Conservation (phyloP, 345 rosid species). For the Populus alba region DNA sequence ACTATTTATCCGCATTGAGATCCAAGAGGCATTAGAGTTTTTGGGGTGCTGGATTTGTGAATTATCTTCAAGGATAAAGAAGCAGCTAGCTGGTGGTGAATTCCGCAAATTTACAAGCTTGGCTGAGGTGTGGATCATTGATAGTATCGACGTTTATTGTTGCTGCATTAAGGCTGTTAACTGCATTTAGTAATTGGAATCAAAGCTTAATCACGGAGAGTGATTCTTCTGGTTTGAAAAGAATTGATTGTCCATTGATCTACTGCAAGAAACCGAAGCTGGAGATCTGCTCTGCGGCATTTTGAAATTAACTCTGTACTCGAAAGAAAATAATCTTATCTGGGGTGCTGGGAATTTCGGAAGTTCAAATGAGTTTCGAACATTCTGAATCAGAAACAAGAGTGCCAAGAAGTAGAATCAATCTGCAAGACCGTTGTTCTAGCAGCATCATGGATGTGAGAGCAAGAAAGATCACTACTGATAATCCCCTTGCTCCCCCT, state of each 20-base stretch:
- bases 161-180: neutral
- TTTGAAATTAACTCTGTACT: neutral
- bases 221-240: neutral
- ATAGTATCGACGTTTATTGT: neutral
- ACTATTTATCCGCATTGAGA: slow-evolving; percentile 6
- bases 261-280: neutral
- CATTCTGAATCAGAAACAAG: slow-evolving; percentile 16
- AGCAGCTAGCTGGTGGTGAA: neutral
- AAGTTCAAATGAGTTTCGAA: slow-evolving; percentile 17
- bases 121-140: neutral
- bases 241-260: neutral
- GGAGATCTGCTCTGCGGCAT: neutral
- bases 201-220: neutral
- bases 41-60: neutral
- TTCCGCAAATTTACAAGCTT: neutral
- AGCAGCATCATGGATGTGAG: slow-evolving; percentile 31
- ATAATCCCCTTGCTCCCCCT: neutral
- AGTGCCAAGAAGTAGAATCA: slow-evolving; percentile 12
- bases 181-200: neutral
- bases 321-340: neutral
- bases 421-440: slow-evolving; percentile 18
- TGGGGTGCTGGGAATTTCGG: neutral
- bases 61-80: neutral
- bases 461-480: slow-evolving; percentile 6
- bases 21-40: neutral